Evolutionary conservation across 768 basidiomycete genomes (phyloP).

Genomic region (Pulveroboletus sp.): DNA sequence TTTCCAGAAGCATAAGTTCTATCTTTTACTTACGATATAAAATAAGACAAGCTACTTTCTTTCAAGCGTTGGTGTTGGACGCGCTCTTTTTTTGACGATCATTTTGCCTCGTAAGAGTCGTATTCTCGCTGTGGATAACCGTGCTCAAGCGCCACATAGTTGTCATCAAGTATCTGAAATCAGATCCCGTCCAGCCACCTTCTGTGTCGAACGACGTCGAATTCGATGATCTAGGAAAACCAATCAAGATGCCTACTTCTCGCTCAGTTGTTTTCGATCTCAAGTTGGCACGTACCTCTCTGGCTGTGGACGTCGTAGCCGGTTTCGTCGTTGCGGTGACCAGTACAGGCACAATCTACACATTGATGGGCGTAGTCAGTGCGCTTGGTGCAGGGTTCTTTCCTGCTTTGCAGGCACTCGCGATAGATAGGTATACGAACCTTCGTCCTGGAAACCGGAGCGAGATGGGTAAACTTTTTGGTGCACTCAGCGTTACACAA

Average conservation of each 20-base stretch:
- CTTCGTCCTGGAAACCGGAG: conserved; percentile 41
- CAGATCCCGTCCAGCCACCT: conserved; percentile 28
- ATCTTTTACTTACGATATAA: not conserved
- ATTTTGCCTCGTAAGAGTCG: conserved; percentile 57
- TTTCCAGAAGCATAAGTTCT: not conserved
- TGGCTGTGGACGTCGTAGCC: conserved; percentile 51
- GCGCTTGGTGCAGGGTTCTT: conserved; percentile 61
- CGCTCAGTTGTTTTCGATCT: conserved; percentile 65
- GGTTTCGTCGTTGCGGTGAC: conserved; percentile 52
- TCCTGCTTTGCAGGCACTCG: conserved; percentile 70
- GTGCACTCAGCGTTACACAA: conserved; percentile 73
- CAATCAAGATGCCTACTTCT: conserved; percentile 1
- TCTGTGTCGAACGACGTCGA: conserved; percentile 14
- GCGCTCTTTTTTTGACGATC: conserved; percentile 54
- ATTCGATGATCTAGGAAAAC: conserved; percentile 3
- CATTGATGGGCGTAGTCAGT: conserved; percentile 44
- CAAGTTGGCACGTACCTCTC: conserved; percentile 58
- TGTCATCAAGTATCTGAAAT: conserved; percentile 52
- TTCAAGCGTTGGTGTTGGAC: conserved; percentile 48
- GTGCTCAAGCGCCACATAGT: conserved; percentile 34
- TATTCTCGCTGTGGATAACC: not conserved
- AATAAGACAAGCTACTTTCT: conserved; percentile 75
- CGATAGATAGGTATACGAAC: conserved; percentile 61
- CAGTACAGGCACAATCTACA: conserved; percentile 48
- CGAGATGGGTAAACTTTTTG: conserved; percentile 76